phyloP scores from a whole-genome alignment of 2,329 filamentous ascomycete genomes.

The Aureobasidium pullulans region DNA sequence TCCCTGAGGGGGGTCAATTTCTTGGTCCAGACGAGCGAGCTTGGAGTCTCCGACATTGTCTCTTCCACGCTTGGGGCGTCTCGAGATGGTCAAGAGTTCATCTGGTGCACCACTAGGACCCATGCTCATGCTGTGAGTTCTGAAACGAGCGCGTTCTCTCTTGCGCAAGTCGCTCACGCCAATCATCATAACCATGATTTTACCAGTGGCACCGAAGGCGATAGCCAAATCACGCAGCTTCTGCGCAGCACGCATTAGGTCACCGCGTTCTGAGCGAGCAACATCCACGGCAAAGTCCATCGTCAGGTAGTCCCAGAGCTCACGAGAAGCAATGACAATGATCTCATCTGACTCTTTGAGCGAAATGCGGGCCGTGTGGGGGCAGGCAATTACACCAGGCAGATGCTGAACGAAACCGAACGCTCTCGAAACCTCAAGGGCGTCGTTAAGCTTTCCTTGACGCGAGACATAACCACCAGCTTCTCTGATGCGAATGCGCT shows the following conservation, averaged over 20 bases:
- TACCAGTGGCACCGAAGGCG: conserved; percentile 85
- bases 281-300: conserved; percentile 89
- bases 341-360: conserved; percentile 88
- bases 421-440: conserved; percentile 82
- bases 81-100: conserved; percentile 58
- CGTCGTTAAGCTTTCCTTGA: conserved; percentile 87
- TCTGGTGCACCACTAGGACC: conserved; percentile 68
- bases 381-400: conserved; percentile 86
- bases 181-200: conserved; percentile 99
- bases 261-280: conserved; percentile 73
- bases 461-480: conserved; percentile 94
- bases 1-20: conserved; percentile 84
- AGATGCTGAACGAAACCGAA: conserved; percentile 93
- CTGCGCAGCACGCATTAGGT: conserved; percentile 91
- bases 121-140: conserved; percentile 79
- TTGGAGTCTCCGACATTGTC: conserved; percentile 71
- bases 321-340: conserved; percentile 80
- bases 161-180: conserved; percentile 86
- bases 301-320: conserved; percentile 91
- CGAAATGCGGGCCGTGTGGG: conserved; percentile 69
- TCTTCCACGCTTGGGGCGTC: conserved; percentile 54
- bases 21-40: conserved; percentile 76
- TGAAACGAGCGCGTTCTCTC: conserved; percentile 65
- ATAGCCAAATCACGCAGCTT: conserved; percentile 93
- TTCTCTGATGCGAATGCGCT: conserved; percentile 83